phyloP scores from a whole-genome alignment of 2,329 filamentous ascomycete genomes.

The Rasamsonia emersonii region DNA sequence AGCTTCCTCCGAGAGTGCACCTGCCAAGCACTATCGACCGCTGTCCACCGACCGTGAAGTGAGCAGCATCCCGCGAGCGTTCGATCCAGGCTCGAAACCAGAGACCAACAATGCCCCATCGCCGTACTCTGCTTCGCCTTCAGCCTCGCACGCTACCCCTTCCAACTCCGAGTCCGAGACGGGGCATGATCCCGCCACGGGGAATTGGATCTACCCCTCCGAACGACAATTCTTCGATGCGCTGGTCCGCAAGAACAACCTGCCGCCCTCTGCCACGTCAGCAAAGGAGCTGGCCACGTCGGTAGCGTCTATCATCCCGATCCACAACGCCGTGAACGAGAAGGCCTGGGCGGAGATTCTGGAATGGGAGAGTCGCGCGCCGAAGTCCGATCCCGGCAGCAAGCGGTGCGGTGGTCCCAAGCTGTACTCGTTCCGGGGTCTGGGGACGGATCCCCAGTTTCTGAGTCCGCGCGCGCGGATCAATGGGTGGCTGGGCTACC shows the following conservation, averaged over 20 bases:
- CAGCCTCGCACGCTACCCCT: conserved; percentile 31
- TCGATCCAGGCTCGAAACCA: conserved; percentile 15
- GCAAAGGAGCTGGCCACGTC: conserved; percentile 50
- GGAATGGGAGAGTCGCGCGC: conserved; percentile 70
- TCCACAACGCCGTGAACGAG: conserved; percentile 98
- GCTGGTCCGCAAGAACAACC: conserved; percentile 84
- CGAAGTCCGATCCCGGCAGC: conserved; percentile 47
- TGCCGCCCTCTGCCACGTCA: conserved; percentile 43
- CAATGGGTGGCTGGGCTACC: conserved; percentile 80
- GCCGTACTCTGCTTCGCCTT: conserved; percentile 11
- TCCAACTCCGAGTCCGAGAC: conserved; percentile 75
- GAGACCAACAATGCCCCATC: conserved; percentile 18
- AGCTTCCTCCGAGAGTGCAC: conserved; percentile 17
- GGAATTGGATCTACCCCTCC: conserved; percentile 96
- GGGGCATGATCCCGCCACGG: conserved; percentile 57
- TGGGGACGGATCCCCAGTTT: conserved; percentile 38
- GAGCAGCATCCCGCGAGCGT: conserved; percentile 66
- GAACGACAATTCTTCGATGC: conserved; percentile 98
- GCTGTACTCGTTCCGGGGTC: conserved; percentile 73
- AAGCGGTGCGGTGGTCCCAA: conserved; percentile 66
- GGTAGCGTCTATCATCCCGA: conserved; percentile 88
- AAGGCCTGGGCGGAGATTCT: conserved; percentile 88
- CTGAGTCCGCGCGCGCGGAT: conserved; percentile 77
- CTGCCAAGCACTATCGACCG: conserved; percentile 25
- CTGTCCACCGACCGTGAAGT: conserved; percentile 64